A percentile compares a stretch with the other conserved stretches of the same genome.
phyloP scores from a whole-genome alignment of 2,329 filamentous ascomycete genomes.

The Aureobasidium sp. region DNA sequence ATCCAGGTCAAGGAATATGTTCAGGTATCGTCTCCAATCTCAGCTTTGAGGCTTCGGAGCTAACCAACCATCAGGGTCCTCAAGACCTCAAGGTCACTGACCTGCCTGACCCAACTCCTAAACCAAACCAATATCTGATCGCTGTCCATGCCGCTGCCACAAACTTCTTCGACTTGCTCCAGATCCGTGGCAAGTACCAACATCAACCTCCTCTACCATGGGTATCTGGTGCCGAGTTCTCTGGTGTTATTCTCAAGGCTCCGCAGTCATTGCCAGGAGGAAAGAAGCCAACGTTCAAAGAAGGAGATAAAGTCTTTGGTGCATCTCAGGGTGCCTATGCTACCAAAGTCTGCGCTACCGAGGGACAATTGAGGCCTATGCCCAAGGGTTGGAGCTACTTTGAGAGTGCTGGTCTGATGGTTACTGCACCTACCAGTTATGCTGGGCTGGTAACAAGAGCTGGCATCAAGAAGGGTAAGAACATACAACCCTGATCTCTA shows the following conservation, averaged over 20 bases:
- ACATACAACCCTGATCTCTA: accelerated
- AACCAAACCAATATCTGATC: constrained; percentile 71
- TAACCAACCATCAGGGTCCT: constrained; percentile 50
- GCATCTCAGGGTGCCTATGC: constrained; percentile 81
- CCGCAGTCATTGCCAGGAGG: constrained; percentile 41
- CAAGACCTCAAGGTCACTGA: constrained; percentile 67
- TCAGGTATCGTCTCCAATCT: constrained; percentile 12
- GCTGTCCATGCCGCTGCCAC: constrained; percentile 78
- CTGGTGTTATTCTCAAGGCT: constrained; percentile 62
- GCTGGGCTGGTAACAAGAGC: constrained; percentile 73
- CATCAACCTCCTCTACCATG: constrained; percentile 82
- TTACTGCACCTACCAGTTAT: constrained; percentile 87
- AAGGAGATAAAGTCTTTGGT: constrained; percentile 80
- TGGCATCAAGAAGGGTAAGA: constrained; percentile 51
- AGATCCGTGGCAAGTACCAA: constrained; percentile 94
- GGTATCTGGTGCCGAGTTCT: constrained; percentile 81
- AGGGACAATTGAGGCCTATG: constrained; percentile 61
- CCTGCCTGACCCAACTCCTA: constrained; percentile 66
- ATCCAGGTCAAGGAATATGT: constrained; percentile 23
- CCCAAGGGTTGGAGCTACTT: constrained; percentile 74
- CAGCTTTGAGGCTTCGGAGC: background rate
- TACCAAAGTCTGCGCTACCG: constrained; percentile 59
- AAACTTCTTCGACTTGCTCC: constrained; percentile 96
- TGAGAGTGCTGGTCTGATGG: constrained; percentile 81
- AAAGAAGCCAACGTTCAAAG: constrained; percentile 48